Conservation (phyloP, 164 flowering plant genomes). For the Taxillus chinensis region DNA sequence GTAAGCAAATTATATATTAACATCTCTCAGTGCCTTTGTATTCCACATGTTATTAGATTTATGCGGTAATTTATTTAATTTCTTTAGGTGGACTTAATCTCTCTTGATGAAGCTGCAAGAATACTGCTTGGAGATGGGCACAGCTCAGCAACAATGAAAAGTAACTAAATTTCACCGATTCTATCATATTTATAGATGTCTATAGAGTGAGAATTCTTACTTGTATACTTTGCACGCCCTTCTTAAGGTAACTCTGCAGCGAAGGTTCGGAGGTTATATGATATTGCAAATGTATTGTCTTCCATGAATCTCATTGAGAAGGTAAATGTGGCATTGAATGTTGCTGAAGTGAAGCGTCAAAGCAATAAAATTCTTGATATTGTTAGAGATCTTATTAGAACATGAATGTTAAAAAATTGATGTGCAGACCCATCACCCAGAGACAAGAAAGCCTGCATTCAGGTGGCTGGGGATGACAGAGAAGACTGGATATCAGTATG, state of each 20-base stretch:
- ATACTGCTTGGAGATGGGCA: conserved; percentile 64
- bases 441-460: conserved; percentile 75
- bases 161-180: conserved; percentile 29
- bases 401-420: conserved; percentile 1
- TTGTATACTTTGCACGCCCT: conserved; percentile 4
- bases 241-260: conserved; percentile 45
- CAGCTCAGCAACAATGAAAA: conserved; percentile 46
- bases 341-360: no score
- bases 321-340: conserved; percentile 30
- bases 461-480: conserved; percentile 71
- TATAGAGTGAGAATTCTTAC: not conserved
- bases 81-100: conserved; percentile 47
- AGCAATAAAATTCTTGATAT: no score
- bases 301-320: conserved; percentile 91
- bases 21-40: not conserved
- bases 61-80: not conserved
- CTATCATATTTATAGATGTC: not conserved
- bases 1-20: conserved; percentile 29
- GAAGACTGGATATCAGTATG: conserved; percentile 12
- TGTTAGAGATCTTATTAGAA: not conserved
- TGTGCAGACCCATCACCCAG: conserved; percentile 64
- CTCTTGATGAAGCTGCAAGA: conserved; percentile 86
- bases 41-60: not conserved
- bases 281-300: conserved; percentile 92
- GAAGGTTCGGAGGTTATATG: conserved; percentile 83